Base-by-base conservation (phyloP, 2,329 filamentous ascomycete species). In the Curvularia hawaiiensis region DNA sequence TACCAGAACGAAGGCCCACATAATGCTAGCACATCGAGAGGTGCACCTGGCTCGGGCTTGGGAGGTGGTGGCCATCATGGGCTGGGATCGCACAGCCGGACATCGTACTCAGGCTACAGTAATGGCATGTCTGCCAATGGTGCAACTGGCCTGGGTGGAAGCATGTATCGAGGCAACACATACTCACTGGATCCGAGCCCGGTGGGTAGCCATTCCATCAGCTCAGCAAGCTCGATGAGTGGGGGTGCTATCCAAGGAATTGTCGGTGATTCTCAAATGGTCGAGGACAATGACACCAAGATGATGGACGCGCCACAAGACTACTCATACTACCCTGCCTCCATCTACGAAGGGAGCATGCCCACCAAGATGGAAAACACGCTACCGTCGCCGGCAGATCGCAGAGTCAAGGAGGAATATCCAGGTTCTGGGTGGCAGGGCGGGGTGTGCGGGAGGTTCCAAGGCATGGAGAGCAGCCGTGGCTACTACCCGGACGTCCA, bases 21-120 rank as follows among this genome's bases (percentile, higher is more conserved):
- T 57, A 77, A 77, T 51, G 60, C 73, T 22, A 60, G 69, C 41
- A 64, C 71, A 11, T 69, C 70, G 45, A 67, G 74, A 56, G 75
- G 76, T 38, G 68, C 66, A 31, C 67, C 72, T 24, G 71, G 73
- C 39, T 63, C 67, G 22, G 71, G 71, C 26, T 61, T 72, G 35
- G 70, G 72, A 30, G 69, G 69, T 18, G 50, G 65, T 28, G 70
- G 74, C 5, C 70, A 69, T 49, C 68, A 88, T 67, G 91, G 89
- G 68, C 88, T 90, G 54, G 89, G 90, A 14, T 87, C 88, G 0
- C 85, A 86, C 38, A 85, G 87, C 63, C 83, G 87, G 43, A 72
- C 76, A 59, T 71, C 76, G 31, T 79, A 77, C 47, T 53, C 61
- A 16, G 53, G 59, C 38, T 75, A 76, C 64, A 55, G 69, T 48